Base-by-base conservation (phyloP, 179 eudicot genomes). In the Nepenthes alata region DNA sequence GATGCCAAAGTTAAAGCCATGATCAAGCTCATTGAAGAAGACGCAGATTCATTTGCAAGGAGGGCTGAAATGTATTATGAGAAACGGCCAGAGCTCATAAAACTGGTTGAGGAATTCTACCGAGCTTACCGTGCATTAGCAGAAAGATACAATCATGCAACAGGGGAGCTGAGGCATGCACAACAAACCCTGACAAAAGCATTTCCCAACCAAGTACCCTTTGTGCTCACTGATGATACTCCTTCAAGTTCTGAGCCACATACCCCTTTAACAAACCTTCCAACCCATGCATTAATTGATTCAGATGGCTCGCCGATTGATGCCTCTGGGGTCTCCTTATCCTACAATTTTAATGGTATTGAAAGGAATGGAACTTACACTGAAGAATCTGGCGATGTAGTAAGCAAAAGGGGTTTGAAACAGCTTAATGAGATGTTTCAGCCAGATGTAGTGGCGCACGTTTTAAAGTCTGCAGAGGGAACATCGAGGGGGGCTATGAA, bases 141-240 rank as follows among this genome's bases (percentile, higher is more conserved):
- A 55, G 83, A 78, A 69, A 70, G 83, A 64, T 78, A 78, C 68
- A 61, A 78, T 70, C 77, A 78, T 54, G 83, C 83, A 25, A 78
- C 83, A 11, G 93, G 95, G 60, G 97, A 90, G 75, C 95, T 90
- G 45, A 85, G 95, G 36, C 91, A 85, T 34, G 97, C 91, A 35
- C 97, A 89, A 39, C 75, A 79, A 67, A 85, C 95, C 11, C 85
- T 89, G 79, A 80, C 82, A 49, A 75, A 76, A 64, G 95, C 95
- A 59, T 89, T 89, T 74, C 91, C 97, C 47, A 76, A 89, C 59
- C 85, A 89, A 71, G 75, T 77, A 37, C 85, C 85, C 0, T 80
- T 74, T 61, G 63, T 60, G 52, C 66, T 77, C 16, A 55, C 73
- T 15, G 95, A 87, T 68, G 96, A 86, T 60, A 72, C 85, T 35